Percentiles rank a stretch among this genome's conserved stretches.
phyloP scores from a whole-genome alignment of 2,329 filamentous ascomycete species.

The Rhinocladiella mackenziei region DNA sequence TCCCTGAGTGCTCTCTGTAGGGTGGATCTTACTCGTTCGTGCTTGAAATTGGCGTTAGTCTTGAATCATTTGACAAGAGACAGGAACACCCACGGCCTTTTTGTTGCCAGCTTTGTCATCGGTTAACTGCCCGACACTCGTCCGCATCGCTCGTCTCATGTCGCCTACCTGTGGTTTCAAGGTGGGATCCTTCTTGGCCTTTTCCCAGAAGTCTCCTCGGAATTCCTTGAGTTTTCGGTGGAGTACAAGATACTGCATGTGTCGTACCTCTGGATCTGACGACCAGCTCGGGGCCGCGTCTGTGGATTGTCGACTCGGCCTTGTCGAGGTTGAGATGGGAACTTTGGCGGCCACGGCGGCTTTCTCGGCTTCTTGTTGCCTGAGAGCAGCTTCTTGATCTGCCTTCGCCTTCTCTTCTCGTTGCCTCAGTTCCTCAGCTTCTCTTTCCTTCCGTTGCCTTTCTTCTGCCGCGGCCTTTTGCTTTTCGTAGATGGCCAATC shows the following conservation, averaged over 20 bases:
- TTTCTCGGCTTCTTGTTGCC: slow-evolving; percentile 14
- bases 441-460: slow-evolving; percentile 34
- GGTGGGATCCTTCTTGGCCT: slow-evolving; percentile 53
- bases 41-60: slow-evolving; percentile 33
- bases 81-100: slow-evolving; percentile 46
- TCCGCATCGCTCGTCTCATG: slow-evolving; percentile 66
- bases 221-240: slow-evolving; percentile 65
- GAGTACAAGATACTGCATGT: slow-evolving; percentile 52
- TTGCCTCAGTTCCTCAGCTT: slow-evolving; percentile 33
- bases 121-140: slow-evolving; percentile 69
- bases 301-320: neutral
- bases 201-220: slow-evolving; percentile 51
- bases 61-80: slow-evolving; percentile 11
- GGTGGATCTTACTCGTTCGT: slow-evolving; percentile 48
- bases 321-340: neutral
- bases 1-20: slow-evolving; percentile 52
- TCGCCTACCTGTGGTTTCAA: slow-evolving; percentile 67
- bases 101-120: slow-evolving; percentile 61
- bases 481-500: slow-evolving; percentile 49
- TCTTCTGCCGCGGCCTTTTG: slow-evolving; percentile 42
- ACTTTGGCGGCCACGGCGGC: slow-evolving; percentile 12
- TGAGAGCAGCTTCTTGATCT: slow-evolving; percentile 22
- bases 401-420: slow-evolving; percentile 33
- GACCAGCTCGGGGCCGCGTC: neutral
- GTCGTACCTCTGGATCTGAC: slow-evolving; percentile 40